These are phyloP conservation scores for Pseudotsuga menziesii DNA, from an alignment of 75 land plant genomes.

Conservation along the genomic window DNA sequence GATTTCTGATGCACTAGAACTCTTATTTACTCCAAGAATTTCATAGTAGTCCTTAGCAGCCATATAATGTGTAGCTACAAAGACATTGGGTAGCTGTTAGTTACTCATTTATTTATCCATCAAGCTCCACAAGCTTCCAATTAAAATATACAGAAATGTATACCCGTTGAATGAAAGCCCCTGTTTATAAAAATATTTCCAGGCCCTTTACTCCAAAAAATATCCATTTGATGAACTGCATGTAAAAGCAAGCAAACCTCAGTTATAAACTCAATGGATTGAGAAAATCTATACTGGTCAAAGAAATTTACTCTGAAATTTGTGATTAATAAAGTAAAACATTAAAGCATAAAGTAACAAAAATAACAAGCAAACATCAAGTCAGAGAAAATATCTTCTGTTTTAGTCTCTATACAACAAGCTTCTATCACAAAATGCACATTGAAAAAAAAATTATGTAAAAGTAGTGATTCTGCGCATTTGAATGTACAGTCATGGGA, in stretches of 20 bases:
- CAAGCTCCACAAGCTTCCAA: background rate
- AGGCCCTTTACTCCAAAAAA: background rate
- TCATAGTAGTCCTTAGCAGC: conserved; percentile 68
- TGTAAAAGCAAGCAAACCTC: background rate
- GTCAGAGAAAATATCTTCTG: too few species aligned
- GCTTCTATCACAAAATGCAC: too few species aligned
- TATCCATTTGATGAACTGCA: background rate
- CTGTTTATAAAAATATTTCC: background rate
- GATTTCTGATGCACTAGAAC: conserved; percentile 68
- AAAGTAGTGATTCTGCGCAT: too few species aligned
- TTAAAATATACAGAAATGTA: background rate
- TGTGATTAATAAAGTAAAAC: too few species aligned
- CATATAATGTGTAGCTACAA: background rate
- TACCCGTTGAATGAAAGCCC: conserved; percentile 4
- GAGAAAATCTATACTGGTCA: too few species aligned
- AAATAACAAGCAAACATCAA: too few species aligned
- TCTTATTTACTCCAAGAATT: conserved; percentile 73
- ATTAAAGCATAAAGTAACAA: too few species aligned
- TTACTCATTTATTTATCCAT: background rate
- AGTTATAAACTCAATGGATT: too few species aligned
- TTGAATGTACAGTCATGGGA: too few species aligned
- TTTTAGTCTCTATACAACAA: too few species aligned
- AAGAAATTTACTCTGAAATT: too few species aligned
- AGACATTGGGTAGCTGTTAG: background rate
- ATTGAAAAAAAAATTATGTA: too few species aligned